Base-by-base conservation (phyloP, 495 filamentous ascomycete species). In the Pyrenula aspistea region DNA sequence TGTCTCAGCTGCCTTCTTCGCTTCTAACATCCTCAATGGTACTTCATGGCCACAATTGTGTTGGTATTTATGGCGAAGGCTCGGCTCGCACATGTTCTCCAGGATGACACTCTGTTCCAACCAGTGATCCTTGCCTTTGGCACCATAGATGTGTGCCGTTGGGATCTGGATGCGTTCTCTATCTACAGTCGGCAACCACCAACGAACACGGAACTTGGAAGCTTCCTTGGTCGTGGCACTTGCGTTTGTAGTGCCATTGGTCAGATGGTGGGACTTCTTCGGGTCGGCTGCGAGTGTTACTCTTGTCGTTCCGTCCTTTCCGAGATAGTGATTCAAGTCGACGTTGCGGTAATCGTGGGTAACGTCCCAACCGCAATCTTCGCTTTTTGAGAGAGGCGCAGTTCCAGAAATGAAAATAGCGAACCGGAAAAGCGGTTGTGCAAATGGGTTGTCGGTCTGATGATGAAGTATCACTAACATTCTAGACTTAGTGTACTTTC, bases 401-500 rank as follows among this genome's bases (percentile, higher is more conserved):
- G 75, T 75, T 22, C 81, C 80, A 59, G 80, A 81, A 55, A 84
- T 68, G 62, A 85, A 85, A 24, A 85, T 68, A 4, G 77, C 83
- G 1, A 75, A 73, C 60, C 76, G 76, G 71, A 86, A 85, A 0
- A 77, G 79, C 1, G 75, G 71, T 0, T 69, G 68, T 3, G 60
- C 25, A 22, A 64, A 49, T 0, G 68, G 71, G 1, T 59, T 60
- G 42, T 75, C 68, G 22, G 62, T 59, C 19, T 67, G 60, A 54
- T 77, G 72, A 10, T 72, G 59, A 1, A 78, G 62, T 10, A 76
- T 60, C 4, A 42, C 31, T 42, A 42, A 42, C 31, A 4, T 4
- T 4, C 31, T 42, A 15, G 8, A 8, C 8, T 42, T 15, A 42
- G 31, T 15, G n/a, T n/a, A n/a, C n/a, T n/a, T n/a, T 42, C 15